phyloP scores from a whole-genome alignment of 306 rosid genomes.

The Albizia julibrissin region DNA sequence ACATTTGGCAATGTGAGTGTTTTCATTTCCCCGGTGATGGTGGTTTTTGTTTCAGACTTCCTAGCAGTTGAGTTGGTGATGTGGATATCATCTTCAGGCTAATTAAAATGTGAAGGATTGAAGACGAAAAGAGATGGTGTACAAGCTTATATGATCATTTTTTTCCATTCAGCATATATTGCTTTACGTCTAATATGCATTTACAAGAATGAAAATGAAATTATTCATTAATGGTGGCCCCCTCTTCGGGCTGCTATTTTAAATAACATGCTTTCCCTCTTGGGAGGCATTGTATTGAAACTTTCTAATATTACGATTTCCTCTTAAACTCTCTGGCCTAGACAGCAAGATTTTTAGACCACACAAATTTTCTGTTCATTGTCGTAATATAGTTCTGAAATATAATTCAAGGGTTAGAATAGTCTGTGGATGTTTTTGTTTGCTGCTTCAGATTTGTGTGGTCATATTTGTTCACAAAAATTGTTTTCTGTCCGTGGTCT shows the following conservation, averaged over 20 bases:
- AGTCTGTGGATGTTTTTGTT: slow-evolving; percentile 15
- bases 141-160: background rate
- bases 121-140: background rate
- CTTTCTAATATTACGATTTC: background rate
- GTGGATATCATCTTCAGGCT: background rate
- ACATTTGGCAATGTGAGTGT: slow-evolving; percentile 95
- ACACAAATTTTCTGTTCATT: background rate
- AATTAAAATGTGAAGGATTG: background rate
- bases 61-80: slow-evolving; percentile 9
- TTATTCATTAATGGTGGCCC: background rate
- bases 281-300: background rate
- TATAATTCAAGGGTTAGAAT: slow-evolving; percentile 6
- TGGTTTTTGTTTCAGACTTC: slow-evolving; percentile 24
- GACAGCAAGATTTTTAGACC: background rate
- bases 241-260: background rate
- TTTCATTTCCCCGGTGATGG: slow-evolving; percentile 27
- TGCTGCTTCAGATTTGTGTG: background rate
- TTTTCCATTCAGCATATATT: too few relatives aligned
- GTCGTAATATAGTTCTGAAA: background rate
- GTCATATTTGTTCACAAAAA: background rate
- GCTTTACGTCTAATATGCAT: too few relatives aligned
- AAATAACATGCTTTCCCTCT: background rate
- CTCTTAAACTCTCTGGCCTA: background rate
- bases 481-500: background rate
- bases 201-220: background rate